A percentile compares a stretch with the other conserved stretches of the same genome.
Evolutionary conservation across 2,329 filamentous ascomycete genomes (phyloP).

Genomic region (Colletotrichum filicis): DNA sequence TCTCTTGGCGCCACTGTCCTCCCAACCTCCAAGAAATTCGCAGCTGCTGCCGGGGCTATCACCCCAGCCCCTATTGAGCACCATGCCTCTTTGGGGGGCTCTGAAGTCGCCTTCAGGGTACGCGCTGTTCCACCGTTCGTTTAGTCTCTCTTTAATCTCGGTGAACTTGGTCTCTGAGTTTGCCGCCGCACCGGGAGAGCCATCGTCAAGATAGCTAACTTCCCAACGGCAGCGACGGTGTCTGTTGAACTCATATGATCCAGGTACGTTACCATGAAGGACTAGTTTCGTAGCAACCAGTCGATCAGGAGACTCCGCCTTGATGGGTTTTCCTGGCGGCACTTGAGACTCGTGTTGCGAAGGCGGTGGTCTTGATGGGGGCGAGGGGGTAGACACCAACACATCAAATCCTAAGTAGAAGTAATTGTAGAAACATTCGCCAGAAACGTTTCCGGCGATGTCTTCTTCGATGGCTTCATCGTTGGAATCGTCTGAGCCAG

Average conservation of each 20-base stretch:
- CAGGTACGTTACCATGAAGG: slow-evolving; percentile 93
- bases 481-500: slow-evolving; percentile 74
- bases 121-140: slow-evolving; percentile 75
- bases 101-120: slow-evolving; percentile 67
- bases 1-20: slow-evolving; percentile 73
- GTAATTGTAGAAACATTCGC: slow-evolving; percentile 96
- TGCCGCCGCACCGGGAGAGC: slow-evolving; percentile 56
- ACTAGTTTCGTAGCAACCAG: slow-evolving; percentile 92
- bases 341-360: slow-evolving; percentile 40
- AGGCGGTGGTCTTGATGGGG: slow-evolving; percentile 73
- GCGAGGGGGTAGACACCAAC: slow-evolving; percentile 81
- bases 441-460: slow-evolving; percentile 63
- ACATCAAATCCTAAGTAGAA: slow-evolving; percentile 96
- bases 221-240: slow-evolving; percentile 92
- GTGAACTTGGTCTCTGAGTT: slow-evolving; percentile 83
- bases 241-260: slow-evolving; percentile 96
- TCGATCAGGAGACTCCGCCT: slow-evolving; percentile 64
- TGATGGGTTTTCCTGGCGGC: slow-evolving; percentile 47
- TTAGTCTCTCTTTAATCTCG: slow-evolving; percentile 76
- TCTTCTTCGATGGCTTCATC: slow-evolving; percentile 69
- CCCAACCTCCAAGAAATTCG: slow-evolving; percentile 87
- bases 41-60: slow-evolving; percentile 92
- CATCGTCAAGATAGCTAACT: slow-evolving; percentile 68
- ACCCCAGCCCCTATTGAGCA: slow-evolving; percentile 89
- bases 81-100: slow-evolving; percentile 77